Base-by-base conservation (phyloP, 2,329 filamentous ascomycete genomes). In the Exserohilum rostratum region DNA sequence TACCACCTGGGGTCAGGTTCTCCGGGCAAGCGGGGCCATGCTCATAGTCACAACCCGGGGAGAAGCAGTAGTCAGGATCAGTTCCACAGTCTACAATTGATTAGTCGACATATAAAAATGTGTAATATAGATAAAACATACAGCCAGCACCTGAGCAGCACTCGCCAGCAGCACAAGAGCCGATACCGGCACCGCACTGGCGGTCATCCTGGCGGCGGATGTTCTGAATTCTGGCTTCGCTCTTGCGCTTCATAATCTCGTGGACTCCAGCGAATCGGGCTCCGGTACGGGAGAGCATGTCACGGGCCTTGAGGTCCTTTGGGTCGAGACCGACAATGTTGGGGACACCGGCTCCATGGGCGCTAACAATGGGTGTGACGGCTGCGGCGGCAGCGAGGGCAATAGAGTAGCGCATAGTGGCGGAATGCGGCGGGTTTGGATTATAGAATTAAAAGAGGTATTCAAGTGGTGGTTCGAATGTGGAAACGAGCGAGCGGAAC, bases 11-110 rank as follows among this genome's bases (percentile, higher is more conserved):
- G 62, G 77, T 78, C 25, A 75, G 66, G 61, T 87, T 87, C 48
- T 82, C 85, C 60, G 87, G 85, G 60, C 86, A 89, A 3, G 74
- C 80, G 17, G 85, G 78, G n/a, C 84, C 84, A 60, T 84, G 87
- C 60, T 81, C 73, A 64, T 87, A 83, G 67, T 85, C 80, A 66
- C 86, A 89, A 48, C 85, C 81, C 2, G 86, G 86, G 17, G 85
- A 81, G 27, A 79, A 79, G 73, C 86, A 89, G 71, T 86, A 85
- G 1, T 83, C 79, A 10, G 68, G 68, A 3, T 76, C 78, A n/a
- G 70, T 78, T 45, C 84, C 85, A 58, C 84, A 87, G 78, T 81
- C 68, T 71, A 34, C 11, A 5, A 12, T 11, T 18, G 9, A 45
- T 71, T 45, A 71, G 58, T 45, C 12, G 12, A 27, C 5, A 34